phyloP scores from a whole-genome alignment of 164 flowering plant species.

The Tinospora cordifolia region DNA sequence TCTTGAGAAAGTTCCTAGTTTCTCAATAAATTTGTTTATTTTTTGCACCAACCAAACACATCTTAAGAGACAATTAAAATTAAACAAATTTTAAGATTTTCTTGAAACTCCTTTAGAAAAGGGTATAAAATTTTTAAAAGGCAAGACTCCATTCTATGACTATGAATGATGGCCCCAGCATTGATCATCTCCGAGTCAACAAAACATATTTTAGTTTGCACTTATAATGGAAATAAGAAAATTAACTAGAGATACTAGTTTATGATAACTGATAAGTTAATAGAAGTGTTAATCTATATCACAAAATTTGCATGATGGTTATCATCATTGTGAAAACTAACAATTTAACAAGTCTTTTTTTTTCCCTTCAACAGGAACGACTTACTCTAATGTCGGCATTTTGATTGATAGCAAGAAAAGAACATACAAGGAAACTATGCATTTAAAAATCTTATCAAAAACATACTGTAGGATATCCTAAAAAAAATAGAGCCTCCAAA shows the following conservation, averaged over 20 bases:
- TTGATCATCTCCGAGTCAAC: slow-evolving; percentile 85
- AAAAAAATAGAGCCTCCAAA: too few relatives aligned
- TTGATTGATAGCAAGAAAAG: too few relatives aligned
- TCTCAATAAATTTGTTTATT: too few relatives aligned
- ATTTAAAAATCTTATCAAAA: too few relatives aligned
- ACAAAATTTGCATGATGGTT: neutral
- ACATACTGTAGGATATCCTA: too few relatives aligned
- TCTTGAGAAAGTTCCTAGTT: too few relatives aligned
- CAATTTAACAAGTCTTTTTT: neutral
- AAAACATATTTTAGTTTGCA: neutral
- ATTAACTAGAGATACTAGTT: neutral
- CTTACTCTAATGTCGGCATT: neutral
- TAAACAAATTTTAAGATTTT: too few relatives aligned
- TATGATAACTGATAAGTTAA: too few relatives aligned
- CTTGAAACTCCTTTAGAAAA: slow-evolving; percentile 70
- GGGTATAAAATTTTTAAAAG: slow-evolving; percentile 83
- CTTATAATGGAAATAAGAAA: neutral
- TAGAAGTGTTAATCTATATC: neutral
- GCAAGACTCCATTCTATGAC: slow-evolving; percentile 97
- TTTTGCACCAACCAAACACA: too few relatives aligned
- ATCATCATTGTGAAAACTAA: neutral
- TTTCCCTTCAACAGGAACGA: neutral
- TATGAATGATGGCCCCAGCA: slow-evolving; percentile 97
- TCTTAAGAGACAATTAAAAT: slow-evolving; percentile 28
- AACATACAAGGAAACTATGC: too few relatives aligned